Evolutionary conservation across 2,329 filamentous ascomycete genomes (phyloP), one percentile per base, ranked within the genome.

Genomic region (Paecilomyces variotii): DNA sequence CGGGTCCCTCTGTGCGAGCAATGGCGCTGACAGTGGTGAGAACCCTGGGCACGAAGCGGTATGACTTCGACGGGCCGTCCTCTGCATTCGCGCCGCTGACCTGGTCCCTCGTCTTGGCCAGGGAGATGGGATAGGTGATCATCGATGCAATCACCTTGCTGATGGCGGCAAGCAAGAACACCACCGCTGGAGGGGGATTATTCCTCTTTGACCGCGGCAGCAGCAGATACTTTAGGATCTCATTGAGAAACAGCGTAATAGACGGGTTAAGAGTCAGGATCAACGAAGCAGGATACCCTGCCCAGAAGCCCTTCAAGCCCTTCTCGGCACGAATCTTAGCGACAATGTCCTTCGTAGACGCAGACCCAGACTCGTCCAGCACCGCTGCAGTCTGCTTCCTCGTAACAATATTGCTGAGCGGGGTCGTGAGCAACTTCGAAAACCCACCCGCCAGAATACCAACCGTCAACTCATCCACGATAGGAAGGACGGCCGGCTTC

Each of bases 231-330:
- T 87, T 86, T 24, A 94, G 76, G 6, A 87, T 76, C 65, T 90
- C 87, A 68, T 95, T 90, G 30, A 96, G 78, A 64, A 93, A 86
- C 70, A 96, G 92, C 0, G 92, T 96, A 62, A 96, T 82, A 63
- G 88, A 87, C 1, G 92, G 91, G 67, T 96, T 96, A 28, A 96
- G 79, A 0, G 91, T 92, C 55, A 96, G 76, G 45, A 96, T 80
- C 59, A 96, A 73, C 25, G 84, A 87, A 1, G 91, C 90, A 24
- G 88, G 90, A 72, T 96, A 96, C 0, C 91, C 91, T 0, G 90
- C 87, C 92, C 91, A 96, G 66, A 96, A 87, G 2, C 90, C 91
- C 52, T 78, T 70, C 9, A 91, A 60, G 0, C 91, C 91, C 64
- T 87, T 88, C 69, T 93, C 87, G 1, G 77, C 68, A 49, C 78